Conservation (phyloP, 768 basidiomycete genomes). For the Floccularia luteovirens region DNA sequence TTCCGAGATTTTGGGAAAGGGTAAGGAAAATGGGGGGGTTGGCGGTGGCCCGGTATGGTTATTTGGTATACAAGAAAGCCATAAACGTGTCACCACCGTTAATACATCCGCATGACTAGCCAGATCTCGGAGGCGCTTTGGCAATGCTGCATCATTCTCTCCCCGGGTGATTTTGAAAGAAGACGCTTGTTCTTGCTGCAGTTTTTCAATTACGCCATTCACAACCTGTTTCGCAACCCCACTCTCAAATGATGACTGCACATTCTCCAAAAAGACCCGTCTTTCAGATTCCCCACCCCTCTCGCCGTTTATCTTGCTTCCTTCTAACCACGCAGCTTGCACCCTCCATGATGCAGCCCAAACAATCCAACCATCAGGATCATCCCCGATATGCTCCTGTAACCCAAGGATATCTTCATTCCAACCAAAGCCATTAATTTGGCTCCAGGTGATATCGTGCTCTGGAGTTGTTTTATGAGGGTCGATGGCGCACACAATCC, state of each 20-base stretch:
- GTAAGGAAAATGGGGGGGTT: slow-evolving; percentile 54
- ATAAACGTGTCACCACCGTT: slow-evolving; percentile 47
- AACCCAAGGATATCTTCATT: slow-evolving; percentile 42
- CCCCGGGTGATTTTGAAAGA: not conserved
- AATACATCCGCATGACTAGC: slow-evolving; percentile 29
- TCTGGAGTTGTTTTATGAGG: slow-evolving; percentile 82
- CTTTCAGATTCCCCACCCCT: slow-evolving; percentile 63
- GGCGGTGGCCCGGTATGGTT: slow-evolving; percentile 26
- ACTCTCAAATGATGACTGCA: slow-evolving; percentile 33
- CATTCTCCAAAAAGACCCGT: slow-evolving; percentile 21
- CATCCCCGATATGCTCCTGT: slow-evolving; percentile 21
- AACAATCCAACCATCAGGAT: slow-evolving; percentile 22
- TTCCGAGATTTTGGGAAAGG: slow-evolving; percentile 47
- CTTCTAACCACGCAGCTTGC: slow-evolving; percentile 68
- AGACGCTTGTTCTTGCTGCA: too few species aligned
- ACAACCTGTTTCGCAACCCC: slow-evolving; percentile 30
- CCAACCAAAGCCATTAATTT: slow-evolving; percentile 78
- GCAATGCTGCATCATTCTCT: slow-evolving; percentile 10
- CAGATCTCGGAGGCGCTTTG: slow-evolving; percentile 18
- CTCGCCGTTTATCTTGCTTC: slow-evolving; percentile 63
- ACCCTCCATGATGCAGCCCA: slow-evolving; percentile 50
- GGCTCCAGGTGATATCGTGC: slow-evolving; percentile 89
- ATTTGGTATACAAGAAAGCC: slow-evolving; percentile 53
- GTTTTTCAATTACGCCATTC: slow-evolving; percentile 19
- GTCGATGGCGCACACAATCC: slow-evolving; percentile 82